Conservation (phyloP, 176 grass and related monocot genomes). For the Neostapfia colusana region DNA sequence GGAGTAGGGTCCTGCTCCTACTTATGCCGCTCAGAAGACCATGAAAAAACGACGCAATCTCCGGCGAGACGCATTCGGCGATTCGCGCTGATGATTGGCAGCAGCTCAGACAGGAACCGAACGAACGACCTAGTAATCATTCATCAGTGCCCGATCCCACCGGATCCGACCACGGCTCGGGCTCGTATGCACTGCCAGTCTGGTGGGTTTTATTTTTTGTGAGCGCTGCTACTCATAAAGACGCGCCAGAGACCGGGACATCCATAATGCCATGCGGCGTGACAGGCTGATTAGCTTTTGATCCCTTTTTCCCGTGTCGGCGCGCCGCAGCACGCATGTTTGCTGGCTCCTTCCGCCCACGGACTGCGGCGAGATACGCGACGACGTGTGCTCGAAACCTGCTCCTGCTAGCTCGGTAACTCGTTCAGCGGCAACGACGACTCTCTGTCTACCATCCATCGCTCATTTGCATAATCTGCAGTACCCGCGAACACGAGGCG, state of each 20-base stretch:
- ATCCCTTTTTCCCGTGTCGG: slow-evolving; percentile 3
- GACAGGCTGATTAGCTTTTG: background rate
- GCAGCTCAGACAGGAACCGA: slow-evolving; percentile 31
- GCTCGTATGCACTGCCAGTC: background rate
- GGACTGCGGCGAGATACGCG: background rate
- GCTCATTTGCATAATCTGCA: too few species aligned
- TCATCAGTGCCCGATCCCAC: background rate
- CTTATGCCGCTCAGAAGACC: too few species aligned
- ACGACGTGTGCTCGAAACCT: background rate
- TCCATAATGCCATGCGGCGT: background rate
- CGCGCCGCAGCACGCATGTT: background rate
- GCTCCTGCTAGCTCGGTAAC: too few species aligned
- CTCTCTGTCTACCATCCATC: too few species aligned
- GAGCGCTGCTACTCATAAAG: slow-evolving; percentile 11
- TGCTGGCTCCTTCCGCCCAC: background rate
- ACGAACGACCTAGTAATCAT: slow-evolving; percentile 26
- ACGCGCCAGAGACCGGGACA: background rate
- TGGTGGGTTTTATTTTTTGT: background rate
- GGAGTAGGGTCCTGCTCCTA: too few species aligned
- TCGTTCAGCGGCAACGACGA: too few species aligned
- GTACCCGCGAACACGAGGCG: too few species aligned
- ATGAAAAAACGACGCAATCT: background rate
- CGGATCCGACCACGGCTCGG: background rate
- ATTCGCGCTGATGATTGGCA: slow-evolving; percentile 25
- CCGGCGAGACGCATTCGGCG: background rate